Base-by-base conservation (phyloP, 257 asterid species). In the Apocynum venetum region DNA sequence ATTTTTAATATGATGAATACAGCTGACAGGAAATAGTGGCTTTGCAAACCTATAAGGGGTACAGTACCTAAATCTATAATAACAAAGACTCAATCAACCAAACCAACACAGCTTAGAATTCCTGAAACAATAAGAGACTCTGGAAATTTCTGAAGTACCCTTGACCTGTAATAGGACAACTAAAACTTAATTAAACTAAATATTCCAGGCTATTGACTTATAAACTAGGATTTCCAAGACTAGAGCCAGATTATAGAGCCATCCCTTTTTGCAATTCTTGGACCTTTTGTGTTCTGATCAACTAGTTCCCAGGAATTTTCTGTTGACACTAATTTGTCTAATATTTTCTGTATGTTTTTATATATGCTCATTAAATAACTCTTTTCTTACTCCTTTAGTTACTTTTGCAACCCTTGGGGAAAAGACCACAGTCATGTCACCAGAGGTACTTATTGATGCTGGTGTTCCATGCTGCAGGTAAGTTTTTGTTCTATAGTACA, bases 391-490 rank as follows among this genome's bases (percentile, higher is more conserved):
- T 79, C 46, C 83, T 89, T 82, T 93, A 96, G 99, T 96, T 84
- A 91, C 96, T 83, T 96, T 93, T 85, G 90, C 98, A 79, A 96
- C 95, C 60, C 98, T 96, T 63, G 98, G 98, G 76, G 96, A 96
- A 93, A 96, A 96, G 93, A 93, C 96, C 47, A 96, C 99, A 20
- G 98, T 96, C 79, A 96, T 96, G 97, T 90, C 99, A 65, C 99
- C 99, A 1, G 98, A 96, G 91, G 98, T 96, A 79, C 97, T 96
- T 77, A 87, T 89, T 82, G 85, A 79, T 88, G 95, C 97, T 53
- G 98, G 99, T 77, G 93, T 96, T 80, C 99, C 99, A 60, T 96
- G 99, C 92, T 96, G 99, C 99, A 93, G 99, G 99, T 96, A 85
- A 86, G 78, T 77, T 79, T 77, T 77, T 78, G 73, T 73, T 43